These are phyloP conservation scores for Ophiostoma quercus DNA, from an alignment of 2,329 filamentous ascomycete genomes.

Conservation along the genomic window DNA sequence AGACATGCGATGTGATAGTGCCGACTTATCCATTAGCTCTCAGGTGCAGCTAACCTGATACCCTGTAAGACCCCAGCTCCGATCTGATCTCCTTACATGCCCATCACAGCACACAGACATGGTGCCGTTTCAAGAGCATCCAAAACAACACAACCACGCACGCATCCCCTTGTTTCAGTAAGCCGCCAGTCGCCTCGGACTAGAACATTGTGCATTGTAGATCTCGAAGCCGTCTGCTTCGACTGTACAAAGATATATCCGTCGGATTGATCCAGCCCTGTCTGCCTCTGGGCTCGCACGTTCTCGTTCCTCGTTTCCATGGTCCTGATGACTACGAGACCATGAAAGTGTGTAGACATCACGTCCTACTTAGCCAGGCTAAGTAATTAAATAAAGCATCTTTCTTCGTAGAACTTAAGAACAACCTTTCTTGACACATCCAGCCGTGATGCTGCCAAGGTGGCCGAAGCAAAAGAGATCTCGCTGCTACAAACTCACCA, in stretches of 20 bases:
- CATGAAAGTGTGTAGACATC: too few species aligned
- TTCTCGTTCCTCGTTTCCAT: background rate
- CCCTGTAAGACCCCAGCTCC: background rate
- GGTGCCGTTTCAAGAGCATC: background rate
- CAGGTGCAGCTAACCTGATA: background rate
- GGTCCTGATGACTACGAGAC: background rate
- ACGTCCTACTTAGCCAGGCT: too few species aligned
- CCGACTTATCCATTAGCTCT: background rate
- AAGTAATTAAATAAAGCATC: too few species aligned
- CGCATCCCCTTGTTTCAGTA: conserved; percentile 4
- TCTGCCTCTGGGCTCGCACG: background rate
- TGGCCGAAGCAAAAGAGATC: too few species aligned
- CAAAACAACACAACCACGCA: conserved; percentile 6
- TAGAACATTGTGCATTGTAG: background rate
- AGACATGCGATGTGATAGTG: background rate
- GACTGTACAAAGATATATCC: background rate
- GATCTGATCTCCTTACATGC: background rate
- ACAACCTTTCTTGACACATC: too few species aligned
- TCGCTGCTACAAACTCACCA: background rate
- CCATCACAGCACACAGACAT: background rate
- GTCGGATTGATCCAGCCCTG: background rate
- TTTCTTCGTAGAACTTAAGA: too few species aligned
- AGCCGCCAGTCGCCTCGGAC: background rate
- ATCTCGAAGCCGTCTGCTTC: background rate
- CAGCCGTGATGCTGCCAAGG: too few species aligned